These are phyloP conservation scores for Metarhizium humberi DNA, from an alignment of 2,329 filamentous ascomycete species.

Conservation along the genomic window DNA sequence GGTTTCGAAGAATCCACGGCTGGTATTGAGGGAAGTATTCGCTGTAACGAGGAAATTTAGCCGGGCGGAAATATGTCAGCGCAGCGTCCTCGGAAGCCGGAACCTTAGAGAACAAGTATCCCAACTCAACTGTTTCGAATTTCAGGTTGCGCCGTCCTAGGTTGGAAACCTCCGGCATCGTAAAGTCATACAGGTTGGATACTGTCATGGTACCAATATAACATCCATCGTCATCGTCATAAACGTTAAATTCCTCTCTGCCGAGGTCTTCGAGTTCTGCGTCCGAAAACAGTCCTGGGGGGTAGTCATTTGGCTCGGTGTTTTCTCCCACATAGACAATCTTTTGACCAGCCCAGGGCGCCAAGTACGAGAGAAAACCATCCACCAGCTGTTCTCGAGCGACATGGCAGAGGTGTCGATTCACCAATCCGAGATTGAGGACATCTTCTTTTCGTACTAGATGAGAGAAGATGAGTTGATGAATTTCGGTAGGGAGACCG, in stretches of 20 bases:
- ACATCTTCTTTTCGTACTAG: background rate
- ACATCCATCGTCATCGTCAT: background rate
- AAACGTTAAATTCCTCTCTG: background rate
- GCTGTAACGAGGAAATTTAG: too few species aligned
- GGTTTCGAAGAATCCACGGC: constrained; percentile 9
- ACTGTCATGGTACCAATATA: too few species aligned
- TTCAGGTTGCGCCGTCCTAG: too few species aligned
- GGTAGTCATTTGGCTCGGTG: background rate
- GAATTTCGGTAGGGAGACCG: background rate
- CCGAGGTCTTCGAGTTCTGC: background rate
- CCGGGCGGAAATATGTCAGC: too few species aligned
- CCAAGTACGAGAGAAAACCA: accelerated
- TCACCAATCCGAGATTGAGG: background rate
- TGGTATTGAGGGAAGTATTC: background rate
- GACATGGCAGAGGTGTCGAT: background rate
- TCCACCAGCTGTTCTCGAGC: background rate
- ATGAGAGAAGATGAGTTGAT: background rate
- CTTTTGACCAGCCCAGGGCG: constrained; percentile 1
- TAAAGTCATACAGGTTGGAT: background rate
- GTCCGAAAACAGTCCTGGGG: constrained; percentile 4
- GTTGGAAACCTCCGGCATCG: background rate
- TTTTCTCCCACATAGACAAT: constrained; percentile 7
- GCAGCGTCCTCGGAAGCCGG: too few species aligned
- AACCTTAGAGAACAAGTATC: too few species aligned
- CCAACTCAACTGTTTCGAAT: too few species aligned